Base-by-base conservation (phyloP, 1,139 yeast species). In the Candida sp. region DNA sequence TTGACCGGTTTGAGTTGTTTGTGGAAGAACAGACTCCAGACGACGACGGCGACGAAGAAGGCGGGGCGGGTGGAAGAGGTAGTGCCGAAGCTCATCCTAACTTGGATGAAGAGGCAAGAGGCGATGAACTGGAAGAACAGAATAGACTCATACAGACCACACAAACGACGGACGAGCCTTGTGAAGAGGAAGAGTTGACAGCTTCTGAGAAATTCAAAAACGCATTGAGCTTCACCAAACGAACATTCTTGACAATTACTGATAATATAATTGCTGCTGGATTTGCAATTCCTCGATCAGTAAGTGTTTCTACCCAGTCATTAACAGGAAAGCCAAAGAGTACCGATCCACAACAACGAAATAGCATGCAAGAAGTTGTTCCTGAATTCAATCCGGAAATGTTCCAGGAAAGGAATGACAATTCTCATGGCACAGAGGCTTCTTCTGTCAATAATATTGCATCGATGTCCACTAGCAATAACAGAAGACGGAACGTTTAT, bases 181-280 rank as follows among this genome's bases (percentile, higher is more conserved):
- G 23, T 27, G 26, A 35, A 38, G 35, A 40, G 8, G 46, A 38
- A 35, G 35, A 42, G 9, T 47, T 43, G 31, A 51, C 44, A 23
- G 46, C 48, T 8, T 46, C 47, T 26, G 41, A 49, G n/a, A 49
- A 39, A n/a, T 38, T 59, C 5, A 9, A 47, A 2, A 41, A 47
- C 17, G 55, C 70, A 1, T 56, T 70, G 9, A 63, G 57, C n/a
- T 59, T 62, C 12, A 67, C 82, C 0, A 72, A 73, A 27, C 65
- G 71, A 33, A 67, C 74, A 1, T 64, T 84, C 44, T 56, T 80
- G 34, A 66, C 73, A 49, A 67, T 80, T 46, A 81, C 88, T 0
- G 88, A 84, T 64, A 75, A 73, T 31, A 72, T 83, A 12, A 81
- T 84, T 54, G 83, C 85, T n/a, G 80, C 83, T 38, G 86, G 85